Base-by-base conservation (phyloP, 345 rosid species). In the Syzygium aromaticum region DNA sequence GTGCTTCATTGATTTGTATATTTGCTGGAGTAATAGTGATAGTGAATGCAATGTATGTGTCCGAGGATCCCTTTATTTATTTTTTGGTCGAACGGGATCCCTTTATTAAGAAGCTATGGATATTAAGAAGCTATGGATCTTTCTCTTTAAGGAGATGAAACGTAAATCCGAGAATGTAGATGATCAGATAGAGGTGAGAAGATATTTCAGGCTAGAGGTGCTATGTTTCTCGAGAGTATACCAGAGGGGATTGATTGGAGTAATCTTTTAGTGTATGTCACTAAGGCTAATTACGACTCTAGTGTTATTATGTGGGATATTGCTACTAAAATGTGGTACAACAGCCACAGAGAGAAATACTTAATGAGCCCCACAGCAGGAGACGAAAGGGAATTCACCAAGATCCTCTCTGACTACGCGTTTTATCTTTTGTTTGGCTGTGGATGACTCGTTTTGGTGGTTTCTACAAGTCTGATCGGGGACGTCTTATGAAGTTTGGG, bases 261-360 rank as follows among this genome's bases (percentile, higher is more conserved):
- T 8, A 59, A 59, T 59, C 33, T 61, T 59, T 27, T 61, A 61
- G 17, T 0, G 30, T 61, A 27, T 54, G 25, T 54, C 33, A 61
- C 17, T 8, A 0, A 27, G 33, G 67, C 1, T 1, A n/a, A 14
- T 15, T 61, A 5, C 28, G 67, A 61, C 3, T 0, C 6, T 16
- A 61, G 3, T 6, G 6, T 61, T 61, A 27, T 61, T 27, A 6
- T 0, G 28, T 61, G 67, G 67, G 33, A 61, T 61, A 14, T 61
- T n/a, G 67, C 67, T 61, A n/a, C 67, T 13, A 16, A 61, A 27
- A 61, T 27, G 33, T n/a, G 67, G 33, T 61, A 61, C 67, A 12
- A 61, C 17, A 40, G 43, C 67, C 5, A 61, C 17, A 5, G 1
- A 28, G 17, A 61, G 67, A 61, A 61, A 28, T 16, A 27, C 25